Conservation (phyloP, 2,329 filamentous ascomycete genomes). For the Colletotrichum paranaense region DNA sequence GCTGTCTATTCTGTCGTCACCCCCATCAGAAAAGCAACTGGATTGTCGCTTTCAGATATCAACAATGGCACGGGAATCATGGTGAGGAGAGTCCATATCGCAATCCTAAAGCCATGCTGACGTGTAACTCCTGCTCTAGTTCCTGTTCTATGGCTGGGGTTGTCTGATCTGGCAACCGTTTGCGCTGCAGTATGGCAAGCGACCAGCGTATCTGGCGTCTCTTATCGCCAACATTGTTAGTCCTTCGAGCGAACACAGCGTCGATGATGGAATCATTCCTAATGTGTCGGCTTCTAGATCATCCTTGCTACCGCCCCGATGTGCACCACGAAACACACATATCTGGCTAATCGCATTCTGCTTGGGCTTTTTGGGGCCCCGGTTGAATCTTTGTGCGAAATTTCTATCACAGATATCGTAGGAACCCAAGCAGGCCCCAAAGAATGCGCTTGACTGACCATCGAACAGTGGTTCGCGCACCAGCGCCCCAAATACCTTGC, state of each 20-base stretch:
- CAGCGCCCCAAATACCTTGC: conserved; percentile 56
- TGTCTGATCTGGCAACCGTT: conserved; percentile 61
- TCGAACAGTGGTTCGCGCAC: conserved; percentile 48
- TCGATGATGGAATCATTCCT: not conserved
- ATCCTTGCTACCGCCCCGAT: conserved; percentile 43
- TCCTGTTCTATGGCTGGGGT: conserved; percentile 57
- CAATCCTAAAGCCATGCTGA: not conserved
- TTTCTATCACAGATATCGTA: conserved; percentile 54
- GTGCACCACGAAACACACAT: conserved; percentile 38
- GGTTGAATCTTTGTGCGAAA: conserved; percentile 59
- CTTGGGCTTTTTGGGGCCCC: conserved; percentile 57
- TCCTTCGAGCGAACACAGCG: not conserved
- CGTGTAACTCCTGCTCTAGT: conserved; percentile 32
- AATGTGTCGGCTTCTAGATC: not conserved
- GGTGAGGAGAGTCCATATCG: conserved; percentile 25
- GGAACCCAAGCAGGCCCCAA: not conserved
- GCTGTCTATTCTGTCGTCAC: conserved; percentile 53
- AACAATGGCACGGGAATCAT: conserved; percentile 54
- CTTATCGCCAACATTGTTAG: conserved; percentile 45
- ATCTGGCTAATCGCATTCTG: conserved; percentile 58
- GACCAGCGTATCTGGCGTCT: conserved; percentile 51
- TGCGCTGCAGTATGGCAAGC: conserved; percentile 57
- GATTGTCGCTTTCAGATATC: conserved; percentile 46
- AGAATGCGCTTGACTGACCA: not conserved
- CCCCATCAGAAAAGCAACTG: conserved; percentile 46